Conservation (phyloP, 2,329 filamentous ascomycete genomes). For the Fusarium brevicatenulatum region DNA sequence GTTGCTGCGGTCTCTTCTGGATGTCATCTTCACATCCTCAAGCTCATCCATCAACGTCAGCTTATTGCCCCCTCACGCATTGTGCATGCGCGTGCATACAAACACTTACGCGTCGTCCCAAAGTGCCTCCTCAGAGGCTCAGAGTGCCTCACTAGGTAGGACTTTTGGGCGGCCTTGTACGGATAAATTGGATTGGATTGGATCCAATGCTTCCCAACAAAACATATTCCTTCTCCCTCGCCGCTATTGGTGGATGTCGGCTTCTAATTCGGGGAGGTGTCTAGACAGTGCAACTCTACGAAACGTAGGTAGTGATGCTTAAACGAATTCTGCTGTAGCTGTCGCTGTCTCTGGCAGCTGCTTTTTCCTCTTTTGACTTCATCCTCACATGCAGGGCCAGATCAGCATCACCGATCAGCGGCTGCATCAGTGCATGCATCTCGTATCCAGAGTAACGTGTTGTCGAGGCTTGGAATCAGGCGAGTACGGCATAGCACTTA, state of each 20-base stretch:
- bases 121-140: constrained; percentile 4
- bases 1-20: neutral
- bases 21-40: neutral
- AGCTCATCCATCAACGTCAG: constrained; percentile 9
- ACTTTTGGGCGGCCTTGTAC: neutral
- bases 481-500: neutral
- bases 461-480: neutral
- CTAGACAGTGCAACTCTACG: constrained; percentile 13
- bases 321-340: neutral
- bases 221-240: neutral
- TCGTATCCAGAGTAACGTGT: constrained; percentile 22
- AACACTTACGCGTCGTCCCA: constrained; percentile 30
- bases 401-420: constrained; percentile 7
- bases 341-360: neutral
- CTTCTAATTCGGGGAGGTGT: constrained; percentile 13
- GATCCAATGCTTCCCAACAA: neutral
- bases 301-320: constrained; percentile 5
- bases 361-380: neutral
- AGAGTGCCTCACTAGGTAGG: neutral
- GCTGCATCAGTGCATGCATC: constrained; percentile 1
- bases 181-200: neutral
- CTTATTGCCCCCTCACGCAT: constrained; percentile 13
- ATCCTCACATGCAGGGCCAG: neutral
- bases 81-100: constrained; percentile 7
- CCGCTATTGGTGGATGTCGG: constrained; percentile 21